Evolutionary conservation across 2,329 filamentous ascomycete species (phyloP), one percentile per base, ranked within the genome.

Genomic region (Pseudocercospora cruenta): DNA sequence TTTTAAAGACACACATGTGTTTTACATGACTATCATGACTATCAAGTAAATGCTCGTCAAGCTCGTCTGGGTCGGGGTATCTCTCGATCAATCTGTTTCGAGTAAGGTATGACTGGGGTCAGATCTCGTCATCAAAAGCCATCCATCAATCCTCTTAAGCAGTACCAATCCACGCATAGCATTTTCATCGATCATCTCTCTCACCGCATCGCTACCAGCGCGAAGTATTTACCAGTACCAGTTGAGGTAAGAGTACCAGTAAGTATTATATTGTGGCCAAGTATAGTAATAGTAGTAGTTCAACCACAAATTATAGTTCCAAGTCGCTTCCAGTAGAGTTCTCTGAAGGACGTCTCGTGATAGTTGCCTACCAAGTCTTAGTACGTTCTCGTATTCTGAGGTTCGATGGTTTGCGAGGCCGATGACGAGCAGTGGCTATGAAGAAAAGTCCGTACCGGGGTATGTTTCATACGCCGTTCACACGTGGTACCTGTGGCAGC

Each of bases 1-100:
- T 10, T 47, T 19, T 19, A 19, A 10, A 21, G 22, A 49, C 6
- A 19, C 43, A 19, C 6, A 10, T 7, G 43, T n/a, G 1, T 47
- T 19, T 47, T 47, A 4, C n/a, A 21, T 47, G n/a, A 47, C 16
- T 47, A 47, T n/a, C 43, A 47, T 81, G 16, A 19, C 6, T n/a
- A 19, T 6, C 16, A 22, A 19, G 21, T 45, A 21, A 19, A 9
- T 31, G 59, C 22, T 60, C 10, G 57, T 39, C 33, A 60, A 39
- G 51, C 22, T 54, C 19, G 55, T 36, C 26, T 45, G 8, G 24
- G 31, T 26, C n/a, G 16, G 26, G 31, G 16, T 58, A 33, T 33
- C 28, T 31, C 28, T 31, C 28, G 8, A 31, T 9, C 3, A 31
- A 5, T 31, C 16, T 33, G 28, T 58, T 21, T 33, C 28, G 54